A percentile compares a stretch with the other conserved stretches of the same genome.
Evolutionary conservation across 345 rosid genomes (phyloP).

Genomic region (Gynandropsis gynandra): DNA sequence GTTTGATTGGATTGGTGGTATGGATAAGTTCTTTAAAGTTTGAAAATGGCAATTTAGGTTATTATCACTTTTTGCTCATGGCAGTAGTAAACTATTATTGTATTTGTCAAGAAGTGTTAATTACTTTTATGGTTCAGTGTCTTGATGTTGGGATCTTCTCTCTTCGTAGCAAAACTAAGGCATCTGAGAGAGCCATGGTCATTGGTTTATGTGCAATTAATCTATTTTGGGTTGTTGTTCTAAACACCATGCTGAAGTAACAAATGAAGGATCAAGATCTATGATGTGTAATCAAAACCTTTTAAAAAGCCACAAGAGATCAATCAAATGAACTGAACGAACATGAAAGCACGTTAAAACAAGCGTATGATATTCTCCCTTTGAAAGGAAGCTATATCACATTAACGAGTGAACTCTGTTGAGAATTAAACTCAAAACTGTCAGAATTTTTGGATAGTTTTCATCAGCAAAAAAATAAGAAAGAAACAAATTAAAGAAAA

Average conservation of each 20-base stretch:
- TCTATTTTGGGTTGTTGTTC: slow-evolving; percentile 90
- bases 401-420: too few species aligned
- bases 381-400: slow-evolving; percentile 3
- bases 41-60: slow-evolving; percentile 88
- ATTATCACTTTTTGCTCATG: slow-evolving; percentile 16
- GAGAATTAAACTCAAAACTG: too few species aligned
- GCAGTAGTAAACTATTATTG: background rate
- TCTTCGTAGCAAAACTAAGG: slow-evolving; percentile 54
- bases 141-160: slow-evolving; percentile 17
- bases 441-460: too few species aligned
- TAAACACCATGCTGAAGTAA: slow-evolving; percentile 90
- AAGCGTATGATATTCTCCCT: background rate
- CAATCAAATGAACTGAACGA: slow-evolving; percentile 11
- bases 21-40: slow-evolving; percentile 73
- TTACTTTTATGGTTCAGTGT: slow-evolving; percentile 18
- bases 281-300: slow-evolving; percentile 74
- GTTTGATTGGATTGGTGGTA: slow-evolving; percentile 70
- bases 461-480: too few species aligned
- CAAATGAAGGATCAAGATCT: slow-evolving; percentile 85
- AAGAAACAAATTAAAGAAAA: too few species aligned
- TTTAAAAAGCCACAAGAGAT: slow-evolving; percentile 11
- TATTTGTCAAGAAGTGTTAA: background rate
- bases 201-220: slow-evolving; percentile 84
- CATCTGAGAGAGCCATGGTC: slow-evolving; percentile 78
- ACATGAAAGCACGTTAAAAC: slow-evolving; percentile 1